These are phyloP conservation scores for Trichosporon inkin DNA, from an alignment of 1,284 basidiomycete species.

Conservation along the genomic window DNA sequence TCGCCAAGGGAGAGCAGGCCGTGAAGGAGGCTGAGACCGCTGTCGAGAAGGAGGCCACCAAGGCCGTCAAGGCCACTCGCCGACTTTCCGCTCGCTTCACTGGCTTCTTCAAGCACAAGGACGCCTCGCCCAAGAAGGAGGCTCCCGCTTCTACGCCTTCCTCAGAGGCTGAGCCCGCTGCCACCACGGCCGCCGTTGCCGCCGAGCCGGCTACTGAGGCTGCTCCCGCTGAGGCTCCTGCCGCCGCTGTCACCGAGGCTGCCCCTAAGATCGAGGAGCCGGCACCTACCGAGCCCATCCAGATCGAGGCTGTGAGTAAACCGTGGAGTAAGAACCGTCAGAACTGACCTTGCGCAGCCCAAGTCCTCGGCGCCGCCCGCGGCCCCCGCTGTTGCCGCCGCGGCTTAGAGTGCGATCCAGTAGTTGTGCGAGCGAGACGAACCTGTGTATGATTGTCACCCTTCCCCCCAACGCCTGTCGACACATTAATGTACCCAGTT, in stretches of 20 bases:
- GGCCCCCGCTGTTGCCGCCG: conserved; percentile 35
- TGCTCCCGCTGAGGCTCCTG: conserved; percentile 15
- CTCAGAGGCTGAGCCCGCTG: conserved; percentile 14
- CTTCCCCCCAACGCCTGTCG: conserved; percentile 5
- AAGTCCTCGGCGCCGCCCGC: conserved; percentile 29
- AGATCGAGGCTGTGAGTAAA: conserved; percentile 44
- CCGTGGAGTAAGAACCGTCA: background rate
- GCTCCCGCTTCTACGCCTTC: conserved; percentile 17
- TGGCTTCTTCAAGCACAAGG: conserved; percentile 37
- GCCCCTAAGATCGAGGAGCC: conserved; percentile 44
- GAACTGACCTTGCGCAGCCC: conserved; percentile 25
- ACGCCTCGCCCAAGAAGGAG: conserved; percentile 27
- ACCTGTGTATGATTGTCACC: conserved; percentile 23
- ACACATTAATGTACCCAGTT: conserved; percentile 19
- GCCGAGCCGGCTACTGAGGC: conserved; percentile 14
- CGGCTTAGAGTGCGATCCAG: conserved; percentile 30
- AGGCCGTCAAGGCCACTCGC: conserved; percentile 40
- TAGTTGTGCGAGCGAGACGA: conserved; percentile 15
- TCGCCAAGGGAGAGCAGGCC: conserved; percentile 10
- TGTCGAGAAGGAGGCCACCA: conserved; percentile 24
- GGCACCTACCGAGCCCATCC: conserved; percentile 38
- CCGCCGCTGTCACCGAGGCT: conserved; percentile 30
- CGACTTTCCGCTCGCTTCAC: conserved; percentile 46
- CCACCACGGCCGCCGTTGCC: conserved; percentile 23
- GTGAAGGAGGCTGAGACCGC: conserved; percentile 12